These are phyloP conservation scores for Stenocarpella maydis DNA, from an alignment of 2,329 filamentous ascomycete genomes.

Conservation along the genomic window DNA sequence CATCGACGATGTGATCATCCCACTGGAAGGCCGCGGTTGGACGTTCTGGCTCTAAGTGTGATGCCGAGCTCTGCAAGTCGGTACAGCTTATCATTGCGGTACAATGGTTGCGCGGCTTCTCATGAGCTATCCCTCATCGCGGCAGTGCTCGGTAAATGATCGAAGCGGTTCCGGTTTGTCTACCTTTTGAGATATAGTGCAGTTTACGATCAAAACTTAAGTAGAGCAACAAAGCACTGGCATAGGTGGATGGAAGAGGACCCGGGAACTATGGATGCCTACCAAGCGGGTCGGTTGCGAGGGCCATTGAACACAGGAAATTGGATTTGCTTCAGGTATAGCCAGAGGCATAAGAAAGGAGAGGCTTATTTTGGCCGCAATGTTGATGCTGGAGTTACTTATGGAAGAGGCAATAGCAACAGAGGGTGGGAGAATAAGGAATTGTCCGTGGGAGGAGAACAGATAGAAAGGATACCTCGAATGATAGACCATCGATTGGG, in stretches of 20 bases:
- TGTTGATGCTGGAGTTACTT: background rate
- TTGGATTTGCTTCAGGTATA: too few species aligned
- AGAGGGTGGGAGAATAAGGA: background rate
- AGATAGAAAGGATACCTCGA: background rate
- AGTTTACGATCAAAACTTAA: too few species aligned
- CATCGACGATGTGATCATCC: background rate
- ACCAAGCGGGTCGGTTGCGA: background rate
- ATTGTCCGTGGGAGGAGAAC: background rate
- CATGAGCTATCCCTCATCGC: background rate
- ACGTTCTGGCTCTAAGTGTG: constrained; percentile 32
- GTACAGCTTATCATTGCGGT: too few species aligned
- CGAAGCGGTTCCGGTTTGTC: background rate
- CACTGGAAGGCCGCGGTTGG: constrained; percentile 24
- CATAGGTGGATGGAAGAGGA: background rate
- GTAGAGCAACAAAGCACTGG: background rate
- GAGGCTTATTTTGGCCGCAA: background rate
- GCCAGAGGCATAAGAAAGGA: background rate
- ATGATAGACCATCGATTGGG: background rate
- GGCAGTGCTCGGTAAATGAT: background rate
- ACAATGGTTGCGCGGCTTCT: background rate
- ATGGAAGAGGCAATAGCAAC: background rate
- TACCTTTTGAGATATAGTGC: too few species aligned
- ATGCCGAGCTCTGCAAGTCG: background rate
- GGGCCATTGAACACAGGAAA: too few species aligned
- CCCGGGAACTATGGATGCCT: background rate